phyloP scores from a whole-genome alignment of 306 rosid species.

The Arachis stenosperma region DNA sequence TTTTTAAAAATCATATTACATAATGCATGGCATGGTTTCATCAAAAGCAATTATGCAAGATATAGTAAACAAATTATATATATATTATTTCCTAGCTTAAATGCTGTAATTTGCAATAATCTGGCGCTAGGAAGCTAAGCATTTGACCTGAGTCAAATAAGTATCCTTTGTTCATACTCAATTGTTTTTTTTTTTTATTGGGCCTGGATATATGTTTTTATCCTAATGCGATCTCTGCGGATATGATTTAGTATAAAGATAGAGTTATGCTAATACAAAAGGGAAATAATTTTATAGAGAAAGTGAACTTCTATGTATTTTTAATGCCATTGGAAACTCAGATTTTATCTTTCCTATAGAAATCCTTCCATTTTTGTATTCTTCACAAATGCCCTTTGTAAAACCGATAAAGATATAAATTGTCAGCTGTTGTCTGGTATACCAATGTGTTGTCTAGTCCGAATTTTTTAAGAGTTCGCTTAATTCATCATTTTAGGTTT shows the following conservation, averaged over 20 bases:
- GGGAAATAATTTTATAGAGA: too few relatives aligned
- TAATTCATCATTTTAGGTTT: constrained; percentile 43
- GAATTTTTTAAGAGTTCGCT: constrained; percentile 29
- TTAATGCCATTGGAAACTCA: too few relatives aligned
- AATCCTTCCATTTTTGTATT: too few relatives aligned
- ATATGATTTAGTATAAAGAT: constrained; percentile 5
- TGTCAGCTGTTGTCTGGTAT: background rate
- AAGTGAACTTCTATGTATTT: too few relatives aligned
- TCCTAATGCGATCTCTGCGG: background rate
- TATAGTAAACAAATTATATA: too few relatives aligned
- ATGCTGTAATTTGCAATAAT: background rate
- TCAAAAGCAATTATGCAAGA: too few relatives aligned
- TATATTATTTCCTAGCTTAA: too few relatives aligned
- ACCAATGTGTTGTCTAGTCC: background rate
- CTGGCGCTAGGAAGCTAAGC: background rate
- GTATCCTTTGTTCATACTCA: background rate
- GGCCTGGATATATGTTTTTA: constrained; percentile 1
- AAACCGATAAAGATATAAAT: background rate
- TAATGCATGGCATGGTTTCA: background rate
- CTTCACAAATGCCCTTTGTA: too few relatives aligned
- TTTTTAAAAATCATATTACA: background rate
- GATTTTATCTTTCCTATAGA: too few relatives aligned
- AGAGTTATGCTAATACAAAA: too few relatives aligned
- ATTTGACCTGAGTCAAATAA: constrained; percentile 5
- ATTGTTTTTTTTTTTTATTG: background rate